A percentile compares a stretch with the other conserved stretches of the same genome.
Conservation (phyloP, 148 eudicot genomes). For the Selenicereus undatus region DNA sequence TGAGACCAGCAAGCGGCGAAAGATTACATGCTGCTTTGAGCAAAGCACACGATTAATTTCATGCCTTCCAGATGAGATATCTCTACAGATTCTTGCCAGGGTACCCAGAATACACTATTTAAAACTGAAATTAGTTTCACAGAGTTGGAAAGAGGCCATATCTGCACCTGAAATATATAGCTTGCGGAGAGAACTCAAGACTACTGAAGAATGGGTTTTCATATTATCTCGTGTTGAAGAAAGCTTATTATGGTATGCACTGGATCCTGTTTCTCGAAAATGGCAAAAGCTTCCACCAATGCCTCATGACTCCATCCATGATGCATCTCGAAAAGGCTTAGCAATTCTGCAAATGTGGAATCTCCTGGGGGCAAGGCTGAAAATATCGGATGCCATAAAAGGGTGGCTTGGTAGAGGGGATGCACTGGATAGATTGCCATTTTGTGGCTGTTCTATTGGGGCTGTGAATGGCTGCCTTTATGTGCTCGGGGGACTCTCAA, state of each 20-base stretch:
- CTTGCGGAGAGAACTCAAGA: constrained; percentile 68
- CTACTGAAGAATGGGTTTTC: constrained; percentile 83
- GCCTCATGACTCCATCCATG: constrained; percentile 49
- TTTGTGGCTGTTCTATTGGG: constrained; percentile 84
- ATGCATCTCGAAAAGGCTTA: constrained; percentile 44
- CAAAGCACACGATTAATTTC: constrained; percentile 70
- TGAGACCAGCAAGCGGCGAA: constrained; percentile 63
- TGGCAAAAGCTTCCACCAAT: constrained; percentile 84
- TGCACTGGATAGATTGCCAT: constrained; percentile 46
- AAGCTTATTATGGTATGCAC: constrained; percentile 61
- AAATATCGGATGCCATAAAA: constrained; percentile 61
- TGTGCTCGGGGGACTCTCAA: constrained; percentile 72
- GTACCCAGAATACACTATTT: constrained; percentile 65
- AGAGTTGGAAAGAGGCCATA: constrained; percentile 72
- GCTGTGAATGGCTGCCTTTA: constrained; percentile 80
- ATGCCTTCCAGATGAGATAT: constrained; percentile 89
- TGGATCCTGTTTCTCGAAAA: constrained; percentile 66
- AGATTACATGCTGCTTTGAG: constrained; percentile 49
- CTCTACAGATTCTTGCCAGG: constrained; percentile 85
- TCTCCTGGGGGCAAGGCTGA: constrained; percentile 53
- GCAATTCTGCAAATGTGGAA: constrained; percentile 55
- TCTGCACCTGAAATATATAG: constrained; percentile 58
- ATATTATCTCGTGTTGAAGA: constrained; percentile 59
- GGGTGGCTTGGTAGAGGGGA: constrained; percentile 73
- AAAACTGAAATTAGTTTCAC: constrained; percentile 62